Conservation (phyloP, 805 yeast species). For the Saccharomyces paradoxus region DNA sequence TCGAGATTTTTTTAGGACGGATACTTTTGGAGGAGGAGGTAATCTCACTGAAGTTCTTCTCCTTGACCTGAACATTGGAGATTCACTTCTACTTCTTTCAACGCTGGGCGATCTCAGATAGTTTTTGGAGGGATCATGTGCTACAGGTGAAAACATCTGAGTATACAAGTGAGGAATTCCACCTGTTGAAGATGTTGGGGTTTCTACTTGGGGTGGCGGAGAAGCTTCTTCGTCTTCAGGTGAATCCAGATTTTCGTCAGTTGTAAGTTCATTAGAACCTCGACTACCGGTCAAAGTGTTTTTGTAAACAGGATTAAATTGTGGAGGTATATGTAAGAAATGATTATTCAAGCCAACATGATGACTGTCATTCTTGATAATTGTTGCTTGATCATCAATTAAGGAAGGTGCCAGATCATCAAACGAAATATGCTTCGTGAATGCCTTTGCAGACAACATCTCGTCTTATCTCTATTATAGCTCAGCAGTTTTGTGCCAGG, state of each 20-base stretch:
- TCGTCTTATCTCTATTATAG: neutral
- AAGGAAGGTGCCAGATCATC: conserved; percentile 28
- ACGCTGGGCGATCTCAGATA: neutral
- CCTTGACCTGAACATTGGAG: conserved; percentile 6
- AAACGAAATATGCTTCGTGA: conserved; percentile 26
- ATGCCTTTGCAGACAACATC: conserved; percentile 3
- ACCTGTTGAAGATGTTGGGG: neutral
- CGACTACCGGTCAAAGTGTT: neutral
- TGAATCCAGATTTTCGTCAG: neutral
- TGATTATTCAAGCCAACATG: conserved; percentile 19
- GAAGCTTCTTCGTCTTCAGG: neutral
- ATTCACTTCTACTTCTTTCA: conserved; percentile 11
- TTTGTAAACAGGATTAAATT: conserved; percentile 21
- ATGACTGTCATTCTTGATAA: conserved; percentile 12
- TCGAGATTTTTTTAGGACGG: conserved; percentile 10
- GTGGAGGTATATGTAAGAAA: conserved; percentile 28
- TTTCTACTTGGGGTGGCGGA: neutral
- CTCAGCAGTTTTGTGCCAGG: neutral
- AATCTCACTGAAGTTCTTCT: conserved; percentile 5
- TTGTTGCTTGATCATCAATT: conserved; percentile 23
- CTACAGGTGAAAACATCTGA: neutral
- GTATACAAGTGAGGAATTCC: neutral
- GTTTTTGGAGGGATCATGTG: neutral
- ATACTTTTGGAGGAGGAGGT: conserved; percentile 23
- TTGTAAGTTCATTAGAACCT: neutral